phyloP scores from a whole-genome alignment of 2,329 filamentous ascomycete species.

The Colletotrichum sp. region DNA sequence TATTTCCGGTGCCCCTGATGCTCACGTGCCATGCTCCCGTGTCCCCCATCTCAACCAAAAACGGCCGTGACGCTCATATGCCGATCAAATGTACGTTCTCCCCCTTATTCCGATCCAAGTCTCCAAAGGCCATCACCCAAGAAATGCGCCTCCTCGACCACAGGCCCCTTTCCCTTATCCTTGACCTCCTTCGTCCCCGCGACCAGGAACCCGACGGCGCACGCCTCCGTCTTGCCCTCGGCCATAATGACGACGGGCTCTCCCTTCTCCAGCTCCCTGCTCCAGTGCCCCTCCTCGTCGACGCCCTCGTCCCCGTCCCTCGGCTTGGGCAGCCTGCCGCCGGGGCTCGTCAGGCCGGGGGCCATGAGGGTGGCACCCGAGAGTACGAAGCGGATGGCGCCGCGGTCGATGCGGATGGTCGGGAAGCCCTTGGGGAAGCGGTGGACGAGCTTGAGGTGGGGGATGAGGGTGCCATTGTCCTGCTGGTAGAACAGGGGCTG shows the following conservation, averaged over 20 bases:
- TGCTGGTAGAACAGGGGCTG: conserved; percentile 92
- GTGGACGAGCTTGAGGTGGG: conserved; percentile 89
- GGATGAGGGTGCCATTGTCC: conserved; percentile 75
- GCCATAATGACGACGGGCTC: conserved; percentile 88
- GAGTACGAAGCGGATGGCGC: conserved; percentile 95
- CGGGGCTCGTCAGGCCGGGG: conserved; percentile 84
- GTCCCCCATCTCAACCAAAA: neutral
- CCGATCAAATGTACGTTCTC: neutral
- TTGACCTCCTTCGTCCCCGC: conserved; percentile 91
- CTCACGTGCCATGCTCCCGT: neutral
- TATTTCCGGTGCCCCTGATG: neutral
- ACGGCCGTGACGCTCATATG: neutral
- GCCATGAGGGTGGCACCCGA: conserved; percentile 96
- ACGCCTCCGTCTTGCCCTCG: conserved; percentile 92
- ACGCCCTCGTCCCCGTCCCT: conserved; percentile 46
- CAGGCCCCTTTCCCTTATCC: conserved; percentile 91
- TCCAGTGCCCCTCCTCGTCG: conserved; percentile 61
- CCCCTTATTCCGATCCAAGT: conserved; percentile 54
- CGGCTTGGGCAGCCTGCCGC: conserved; percentile 76
- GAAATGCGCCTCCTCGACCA: conserved; percentile 93
- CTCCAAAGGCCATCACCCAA: conserved; percentile 94
- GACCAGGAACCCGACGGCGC: conserved; percentile 84
- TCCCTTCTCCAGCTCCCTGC: conserved; percentile 75
- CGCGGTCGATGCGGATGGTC: conserved; percentile 87
- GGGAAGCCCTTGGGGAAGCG: conserved; percentile 86